Conservation (phyloP, 371 early-diverging fungal species). For the Rhizopus stolonifer region DNA sequence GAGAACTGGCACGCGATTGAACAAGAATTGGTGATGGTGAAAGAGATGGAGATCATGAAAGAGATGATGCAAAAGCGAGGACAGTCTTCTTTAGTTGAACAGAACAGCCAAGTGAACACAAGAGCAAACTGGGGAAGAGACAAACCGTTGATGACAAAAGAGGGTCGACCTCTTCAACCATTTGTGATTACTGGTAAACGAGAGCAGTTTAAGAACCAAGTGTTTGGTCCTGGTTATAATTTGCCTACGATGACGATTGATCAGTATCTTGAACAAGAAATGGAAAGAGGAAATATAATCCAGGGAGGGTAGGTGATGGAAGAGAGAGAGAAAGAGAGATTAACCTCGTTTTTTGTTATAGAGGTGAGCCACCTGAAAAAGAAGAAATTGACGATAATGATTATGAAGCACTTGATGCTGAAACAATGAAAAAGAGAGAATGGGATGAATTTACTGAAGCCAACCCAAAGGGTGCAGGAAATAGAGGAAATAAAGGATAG, state of each 20-base stretch:
- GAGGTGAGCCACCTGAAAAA: slow-evolving; percentile 63
- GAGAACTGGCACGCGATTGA: slow-evolving; percentile 64
- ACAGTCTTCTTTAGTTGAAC: background rate
- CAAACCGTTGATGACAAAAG: slow-evolving; percentile 57
- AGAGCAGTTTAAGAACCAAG: slow-evolving; percentile 70
- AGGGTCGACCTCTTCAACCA: slow-evolving; percentile 80
- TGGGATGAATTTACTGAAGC: slow-evolving; percentile 95
- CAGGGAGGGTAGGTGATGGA: slow-evolving; percentile 70
- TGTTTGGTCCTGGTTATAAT: slow-evolving; percentile 86
- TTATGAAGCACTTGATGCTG: slow-evolving; percentile 77
- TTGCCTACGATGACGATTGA: slow-evolving; percentile 97
- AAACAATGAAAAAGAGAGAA: slow-evolving; percentile 77
- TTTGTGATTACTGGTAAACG: slow-evolving; percentile 86
- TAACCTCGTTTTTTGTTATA: slow-evolving; percentile 7
- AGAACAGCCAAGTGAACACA: slow-evolving; percentile 3
- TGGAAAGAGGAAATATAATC: slow-evolving; percentile 85
- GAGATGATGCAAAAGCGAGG: slow-evolving; percentile 32
- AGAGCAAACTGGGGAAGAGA: slow-evolving; percentile 36
- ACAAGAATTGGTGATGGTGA: slow-evolving; percentile 75
- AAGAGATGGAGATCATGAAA: slow-evolving; percentile 58
- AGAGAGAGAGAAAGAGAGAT: slow-evolving; percentile 2
- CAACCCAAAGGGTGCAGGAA: slow-evolving; percentile 90
- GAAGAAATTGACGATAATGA: slow-evolving; percentile 77
- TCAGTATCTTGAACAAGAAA: slow-evolving; percentile 87
- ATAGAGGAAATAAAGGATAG: slow-evolving; percentile 49